Percentiles rank a stretch among this genome's conserved stretches.
Conservation (phyloP, 495 filamentous ascomycete genomes). For the Penicillium flavigenum region DNA sequence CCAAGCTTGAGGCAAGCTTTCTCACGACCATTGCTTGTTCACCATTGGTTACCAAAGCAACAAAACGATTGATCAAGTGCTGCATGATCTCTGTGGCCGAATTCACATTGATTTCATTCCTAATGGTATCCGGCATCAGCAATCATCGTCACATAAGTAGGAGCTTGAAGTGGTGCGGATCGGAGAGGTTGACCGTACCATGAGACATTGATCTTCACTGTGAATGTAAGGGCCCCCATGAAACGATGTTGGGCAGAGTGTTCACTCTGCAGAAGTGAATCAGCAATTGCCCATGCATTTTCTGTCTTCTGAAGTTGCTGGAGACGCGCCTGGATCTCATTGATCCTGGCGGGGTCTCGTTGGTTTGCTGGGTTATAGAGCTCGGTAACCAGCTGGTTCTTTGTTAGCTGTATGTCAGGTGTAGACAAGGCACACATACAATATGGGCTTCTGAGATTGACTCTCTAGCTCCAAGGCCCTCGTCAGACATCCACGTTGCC, state of each 20-base stretch:
- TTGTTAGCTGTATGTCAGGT: constrained; percentile 3
- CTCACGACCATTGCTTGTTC: constrained; percentile 66
- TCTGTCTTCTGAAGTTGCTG: constrained; percentile 72
- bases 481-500: constrained; percentile 13
- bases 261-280: constrained; percentile 62
- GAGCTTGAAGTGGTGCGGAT: neutral
- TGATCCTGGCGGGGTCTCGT: constrained; percentile 52
- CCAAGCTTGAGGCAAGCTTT: constrained; percentile 82
- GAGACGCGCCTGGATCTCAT: constrained; percentile 71
- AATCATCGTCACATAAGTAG: neutral
- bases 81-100: constrained; percentile 64
- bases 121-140: constrained; percentile 31
- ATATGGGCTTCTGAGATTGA: constrained; percentile 22
- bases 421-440: constrained; percentile 2
- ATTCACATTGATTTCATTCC: constrained; percentile 59
- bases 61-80: constrained; percentile 66
- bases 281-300: constrained; percentile 82
- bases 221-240: constrained; percentile 92
- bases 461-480: constrained; percentile 14
- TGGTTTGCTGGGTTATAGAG: constrained; percentile 69
- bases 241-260: constrained; percentile 72
- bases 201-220: constrained; percentile 75
- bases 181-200: constrained; percentile 14
- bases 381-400: constrained; percentile 40
- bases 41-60: constrained; percentile 56